phyloP scores from a whole-genome alignment of 116 monocot species.

The Dioscorea cayenensis region DNA sequence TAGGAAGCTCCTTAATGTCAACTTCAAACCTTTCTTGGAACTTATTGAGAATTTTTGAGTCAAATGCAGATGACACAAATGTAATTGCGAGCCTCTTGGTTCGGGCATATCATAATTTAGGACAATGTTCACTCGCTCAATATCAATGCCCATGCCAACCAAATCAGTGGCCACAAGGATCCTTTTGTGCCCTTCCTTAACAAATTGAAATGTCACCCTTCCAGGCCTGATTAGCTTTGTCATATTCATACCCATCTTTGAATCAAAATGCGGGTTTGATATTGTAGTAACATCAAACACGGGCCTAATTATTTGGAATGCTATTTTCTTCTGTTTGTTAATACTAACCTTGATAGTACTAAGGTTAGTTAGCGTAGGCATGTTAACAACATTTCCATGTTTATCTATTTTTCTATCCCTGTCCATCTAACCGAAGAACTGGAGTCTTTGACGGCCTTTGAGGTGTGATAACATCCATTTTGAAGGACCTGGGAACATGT shows the following conservation, averaged over 20 bases:
- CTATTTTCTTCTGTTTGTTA: slow-evolving; percentile 97
- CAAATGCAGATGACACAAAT: slow-evolving; percentile 83
- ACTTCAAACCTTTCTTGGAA: slow-evolving; percentile 99
- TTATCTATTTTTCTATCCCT: slow-evolving; percentile 91
- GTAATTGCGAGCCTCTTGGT: slow-evolving; percentile 98
- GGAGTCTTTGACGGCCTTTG: slow-evolving; percentile 81
- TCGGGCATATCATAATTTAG: slow-evolving; percentile 99
- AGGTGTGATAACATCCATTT: slow-evolving; percentile 28
- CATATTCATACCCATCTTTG: slow-evolving; percentile 73
- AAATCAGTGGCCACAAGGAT: slow-evolving; percentile 98
- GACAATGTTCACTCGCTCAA: slow-evolving; percentile 99
- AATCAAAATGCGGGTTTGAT: slow-evolving; percentile 71
- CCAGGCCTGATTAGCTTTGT: slow-evolving; percentile 77
- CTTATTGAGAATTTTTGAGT: slow-evolving; percentile 94
- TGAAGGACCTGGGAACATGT: slow-evolving; percentile 78
- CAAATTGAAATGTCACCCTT: slow-evolving; percentile 85
- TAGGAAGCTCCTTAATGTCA: slow-evolving; percentile 95
- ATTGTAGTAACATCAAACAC: slow-evolving; percentile 57
- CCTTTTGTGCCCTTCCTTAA: slow-evolving; percentile 95
- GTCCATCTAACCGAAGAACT: slow-evolving; percentile 80
- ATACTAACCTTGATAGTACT: slow-evolving; percentile 97
- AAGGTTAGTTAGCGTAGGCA: slow-evolving; percentile 62
- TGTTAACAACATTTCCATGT: slow-evolving; percentile 72
- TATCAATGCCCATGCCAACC: slow-evolving; percentile 98
- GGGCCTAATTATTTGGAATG: slow-evolving; percentile 91